Base-by-base conservation (phyloP, 2,329 filamentous ascomycete species). In the Nothophoma quercina region DNA sequence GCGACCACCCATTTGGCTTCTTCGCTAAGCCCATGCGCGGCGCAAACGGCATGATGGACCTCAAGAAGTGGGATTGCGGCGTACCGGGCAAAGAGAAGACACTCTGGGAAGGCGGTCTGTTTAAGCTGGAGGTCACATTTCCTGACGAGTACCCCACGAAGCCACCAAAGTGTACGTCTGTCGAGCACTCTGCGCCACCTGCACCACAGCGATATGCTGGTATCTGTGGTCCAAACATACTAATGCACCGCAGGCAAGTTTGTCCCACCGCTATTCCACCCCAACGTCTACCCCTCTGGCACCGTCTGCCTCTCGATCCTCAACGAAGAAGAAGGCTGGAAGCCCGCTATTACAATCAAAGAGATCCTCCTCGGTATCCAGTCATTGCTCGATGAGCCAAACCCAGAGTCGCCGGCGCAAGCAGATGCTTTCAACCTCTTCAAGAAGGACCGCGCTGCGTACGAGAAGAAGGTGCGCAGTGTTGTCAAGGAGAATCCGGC, bases 71-170 rank as follows among this genome's bases (percentile, higher is more conserved):
- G 95, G 93, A 98, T 67, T 98, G 95, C 69, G 93, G 93, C 34
- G 90, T 99, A 34, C 95, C 95, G 3, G 95, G 96, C 69, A 97
- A 96, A 74, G 88, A 96, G 55, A 95, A 96, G 80, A 99, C 96
- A 0, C 87, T 98, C 18, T 99, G 95, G 95, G 93, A 96, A 70
- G 93, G 93, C n/a, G 95, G 95, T 1, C 79, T 97, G 9, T 98
- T 98, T 81, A 99, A 98, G 80, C 80, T 99, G 53, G 91, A 89
- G 51, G 89, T 99, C 67, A 86, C 84, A 9, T 99, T 99, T 67
- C 95, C 96, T 0, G 95, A 99, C 69, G 95, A 99, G 70, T 99
- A 99, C 75, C 95, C 95, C 13, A 99, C 96, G 43, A 99, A 99
- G 77, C 95, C 95, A 25, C 95, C 95, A 1, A 99, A 99, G 79